Evolutionary conservation across 208 protist species (phyloP).

Genomic region (Wallacemonas collosoma): DNA sequence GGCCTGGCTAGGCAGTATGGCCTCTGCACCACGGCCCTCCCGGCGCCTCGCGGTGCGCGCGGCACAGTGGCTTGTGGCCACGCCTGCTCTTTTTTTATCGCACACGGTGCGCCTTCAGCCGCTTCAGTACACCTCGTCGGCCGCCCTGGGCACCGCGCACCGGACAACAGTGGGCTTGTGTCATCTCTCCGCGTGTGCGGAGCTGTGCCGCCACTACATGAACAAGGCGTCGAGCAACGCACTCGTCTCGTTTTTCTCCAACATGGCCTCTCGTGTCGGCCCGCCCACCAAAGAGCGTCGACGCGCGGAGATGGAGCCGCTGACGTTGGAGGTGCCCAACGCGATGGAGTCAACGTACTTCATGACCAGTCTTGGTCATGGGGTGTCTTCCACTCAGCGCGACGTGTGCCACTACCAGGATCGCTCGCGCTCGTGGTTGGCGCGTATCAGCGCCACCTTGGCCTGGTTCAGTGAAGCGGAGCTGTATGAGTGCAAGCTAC

Average conservation of each 20-base stretch:
- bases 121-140: slow-evolving; percentile 2
- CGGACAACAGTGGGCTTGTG: slow-evolving; percentile 18
- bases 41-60: slow-evolving; percentile 16
- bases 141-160: not conserved
- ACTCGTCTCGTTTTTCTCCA: slow-evolving; percentile 38
- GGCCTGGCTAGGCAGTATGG: slow-evolving; percentile 1
- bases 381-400: slow-evolving; percentile 6
- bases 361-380: slow-evolving; percentile 22
- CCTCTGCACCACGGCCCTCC: not conserved
- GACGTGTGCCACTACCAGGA: slow-evolving; percentile 21
- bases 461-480: slow-evolving; percentile 28
- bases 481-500: slow-evolving; percentile 36
- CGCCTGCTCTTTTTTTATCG: not conserved
- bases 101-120: not conserved
- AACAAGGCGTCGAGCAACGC: slow-evolving; percentile 26
- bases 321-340: slow-evolving; percentile 22
- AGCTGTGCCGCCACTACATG: slow-evolving; percentile 25
- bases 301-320: slow-evolving; percentile 24
- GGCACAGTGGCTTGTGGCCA: slow-evolving; percentile 15
- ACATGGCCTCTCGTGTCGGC: slow-evolving; percentile 33
- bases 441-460: slow-evolving; percentile 36
- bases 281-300: not conserved
- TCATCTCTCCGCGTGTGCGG: slow-evolving; percentile 31
- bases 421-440: slow-evolving; percentile 43
- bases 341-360: slow-evolving; percentile 36